phyloP scores from a whole-genome alignment of 129 eudicot species.

The Apium graveolens region DNA sequence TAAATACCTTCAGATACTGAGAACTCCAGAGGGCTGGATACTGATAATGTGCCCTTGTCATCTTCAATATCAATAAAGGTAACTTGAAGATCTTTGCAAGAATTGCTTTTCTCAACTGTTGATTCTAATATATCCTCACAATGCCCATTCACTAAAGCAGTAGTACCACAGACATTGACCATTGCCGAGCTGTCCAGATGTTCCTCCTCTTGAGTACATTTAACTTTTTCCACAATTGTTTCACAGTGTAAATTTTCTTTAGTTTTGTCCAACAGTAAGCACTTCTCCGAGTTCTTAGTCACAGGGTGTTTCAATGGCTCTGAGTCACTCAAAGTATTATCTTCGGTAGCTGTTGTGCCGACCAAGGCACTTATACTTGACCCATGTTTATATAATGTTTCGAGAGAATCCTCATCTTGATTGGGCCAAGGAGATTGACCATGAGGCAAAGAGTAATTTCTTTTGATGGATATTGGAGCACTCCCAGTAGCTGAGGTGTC shows the following conservation, averaged over 20 bases:
- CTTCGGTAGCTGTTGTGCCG: not conserved
- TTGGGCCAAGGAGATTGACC: conserved; percentile 17
- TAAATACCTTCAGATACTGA: conserved; percentile 31
- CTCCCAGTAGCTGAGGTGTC: conserved; percentile 22
- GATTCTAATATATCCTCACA: conserved; percentile 3
- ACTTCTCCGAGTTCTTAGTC: conserved; percentile 8
- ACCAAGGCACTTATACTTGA: not conserved
- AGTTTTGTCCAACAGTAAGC: conserved; percentile 7
- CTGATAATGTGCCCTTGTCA: not conserved
- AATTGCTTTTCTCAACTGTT: conserved; percentile 6
- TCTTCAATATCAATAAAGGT: not conserved
- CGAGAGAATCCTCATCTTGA: conserved; percentile 21
- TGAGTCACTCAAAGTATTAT: conserved; percentile 16
- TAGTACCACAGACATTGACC: conserved; percentile 4
- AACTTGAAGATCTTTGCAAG: conserved; percentile 13
- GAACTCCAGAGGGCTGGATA: conserved; percentile 4
- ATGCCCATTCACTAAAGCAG: not conserved
- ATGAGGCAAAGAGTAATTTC: conserved; percentile 32
- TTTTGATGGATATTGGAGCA: conserved; percentile 25
- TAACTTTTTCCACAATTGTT: conserved; percentile 13
- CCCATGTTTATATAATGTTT: conserved; percentile 2
- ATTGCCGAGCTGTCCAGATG: conserved; percentile 1
- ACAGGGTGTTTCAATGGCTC: not conserved
- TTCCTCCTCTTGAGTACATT: conserved; percentile 12
- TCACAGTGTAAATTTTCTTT: conserved; percentile 16